Conservation (phyloP, 495 filamentous ascomycete genomes). For the Mycothermus thermophilus region DNA sequence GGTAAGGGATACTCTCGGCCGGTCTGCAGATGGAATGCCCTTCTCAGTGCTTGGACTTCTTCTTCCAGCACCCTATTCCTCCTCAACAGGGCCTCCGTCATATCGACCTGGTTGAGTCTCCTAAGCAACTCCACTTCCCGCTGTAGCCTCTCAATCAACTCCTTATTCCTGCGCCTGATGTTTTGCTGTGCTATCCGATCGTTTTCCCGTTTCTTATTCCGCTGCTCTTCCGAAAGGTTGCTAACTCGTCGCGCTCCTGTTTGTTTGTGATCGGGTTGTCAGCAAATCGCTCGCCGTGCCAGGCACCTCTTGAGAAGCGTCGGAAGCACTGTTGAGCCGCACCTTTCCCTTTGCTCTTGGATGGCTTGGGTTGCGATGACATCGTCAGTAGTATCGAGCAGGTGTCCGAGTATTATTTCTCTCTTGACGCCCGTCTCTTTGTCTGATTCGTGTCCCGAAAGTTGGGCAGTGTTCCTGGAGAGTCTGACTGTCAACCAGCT, state of each 20-base stretch:
- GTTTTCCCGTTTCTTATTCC: constrained; percentile 72
- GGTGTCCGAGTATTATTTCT: too few relatives aligned
- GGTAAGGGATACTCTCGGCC: constrained; percentile 5
- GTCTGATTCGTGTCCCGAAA: too few relatives aligned
- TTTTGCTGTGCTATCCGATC: constrained; percentile 80
- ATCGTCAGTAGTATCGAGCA: too few relatives aligned
- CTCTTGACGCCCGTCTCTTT: too few relatives aligned
- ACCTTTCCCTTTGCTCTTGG: constrained; percentile 24
- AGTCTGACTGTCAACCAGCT: too few relatives aligned
- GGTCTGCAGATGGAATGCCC: constrained; percentile 15
- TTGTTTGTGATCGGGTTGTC: too few relatives aligned
- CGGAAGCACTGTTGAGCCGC: neutral
- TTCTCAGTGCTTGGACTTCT: constrained; percentile 19
- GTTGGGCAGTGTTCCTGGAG: too few relatives aligned
- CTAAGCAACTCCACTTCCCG: constrained; percentile 48
- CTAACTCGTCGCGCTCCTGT: constrained; percentile 54
- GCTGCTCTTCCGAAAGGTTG: constrained; percentile 57
- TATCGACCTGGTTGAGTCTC: constrained; percentile 22
- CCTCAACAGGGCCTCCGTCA: constrained; percentile 20
- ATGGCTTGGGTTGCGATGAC: constrained; percentile 13
- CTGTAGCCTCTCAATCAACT: constrained; percentile 67
- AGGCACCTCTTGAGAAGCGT: too few relatives aligned
- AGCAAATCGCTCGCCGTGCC: too few relatives aligned
- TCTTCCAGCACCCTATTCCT: constrained; percentile 27
- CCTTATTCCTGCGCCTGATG: constrained; percentile 69